Evolutionary conservation across 2,329 filamentous ascomycete species (phyloP), one percentile per base, ranked within the genome.

Genomic region (Cercospora zeina): DNA sequence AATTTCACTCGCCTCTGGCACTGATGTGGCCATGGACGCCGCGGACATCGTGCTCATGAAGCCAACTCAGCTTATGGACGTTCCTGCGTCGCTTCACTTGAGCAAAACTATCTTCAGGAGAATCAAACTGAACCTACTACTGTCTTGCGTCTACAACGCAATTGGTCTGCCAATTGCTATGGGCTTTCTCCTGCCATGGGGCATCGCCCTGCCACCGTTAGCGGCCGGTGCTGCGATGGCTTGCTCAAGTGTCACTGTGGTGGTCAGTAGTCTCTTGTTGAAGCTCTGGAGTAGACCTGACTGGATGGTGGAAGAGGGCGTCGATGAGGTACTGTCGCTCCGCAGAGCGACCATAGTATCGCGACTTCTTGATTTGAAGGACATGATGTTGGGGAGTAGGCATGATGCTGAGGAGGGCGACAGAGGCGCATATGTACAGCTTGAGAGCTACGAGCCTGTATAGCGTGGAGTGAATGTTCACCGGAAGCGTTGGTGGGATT

Each of bases 1-100:
- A 66, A 96, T 99, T 68, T 93, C 93, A 62, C 91, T 99, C 77
- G 85, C 91, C 4, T 92, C 88, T 7, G 95, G 95, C 61, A 97
- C 95, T 0, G 95, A 97, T 74, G 93, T 99, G 1, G 95, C 95
- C 54, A 96, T 99, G 87, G 95, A 97, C 78, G 95, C 95, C 0
- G 95, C 95, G 0, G 92, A 96, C 71, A 87, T 99, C 16, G 95
- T 99, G 14, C 87, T 99, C 59, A 99, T 99, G 93, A 87, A 89
- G 2, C 90, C 91, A 0, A 89, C 92, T 66, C 89, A 97, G 71
- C 84, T 99, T 3, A 90, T 97, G 80, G 90, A 93, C 70, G 91
- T 99, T n/a, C 90, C 95, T 0, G 89, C 91, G 0, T 87, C 90
- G 13, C 84, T 99, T 11, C 83, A 91, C 69, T 87, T 99, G 10